Percentiles rank a stretch among this genome's conserved stretches.
These are phyloP conservation scores for Lasiodiplodia citricola DNA, from an alignment of 2,329 filamentous ascomycete genomes.

Conservation along the genomic window DNA sequence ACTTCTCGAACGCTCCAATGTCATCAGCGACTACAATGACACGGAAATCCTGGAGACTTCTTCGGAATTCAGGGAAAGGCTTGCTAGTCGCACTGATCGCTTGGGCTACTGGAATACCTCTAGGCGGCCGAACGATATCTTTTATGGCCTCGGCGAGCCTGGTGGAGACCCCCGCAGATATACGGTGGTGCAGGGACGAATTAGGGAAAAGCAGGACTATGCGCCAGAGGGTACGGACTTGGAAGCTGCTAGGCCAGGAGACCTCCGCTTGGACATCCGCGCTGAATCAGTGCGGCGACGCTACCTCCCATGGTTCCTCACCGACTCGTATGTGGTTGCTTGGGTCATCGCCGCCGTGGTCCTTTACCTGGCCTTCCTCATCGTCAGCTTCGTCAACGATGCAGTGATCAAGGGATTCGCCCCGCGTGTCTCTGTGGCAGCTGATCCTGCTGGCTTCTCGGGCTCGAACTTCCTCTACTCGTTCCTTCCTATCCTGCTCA, in stretches of 20 bases:
- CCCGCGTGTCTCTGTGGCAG: slow-evolving; percentile 68
- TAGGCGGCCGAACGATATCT: slow-evolving; percentile 67
- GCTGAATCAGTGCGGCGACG: slow-evolving; percentile 63
- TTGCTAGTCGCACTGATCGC: slow-evolving; percentile 66
- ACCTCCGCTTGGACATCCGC: slow-evolving; percentile 58
- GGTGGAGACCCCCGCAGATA: slow-evolving; percentile 58
- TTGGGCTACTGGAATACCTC: slow-evolving; percentile 87
- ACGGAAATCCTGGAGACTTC: slow-evolving; percentile 66
- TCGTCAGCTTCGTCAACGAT: slow-evolving; percentile 77
- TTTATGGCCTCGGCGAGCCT: slow-evolving; percentile 78
- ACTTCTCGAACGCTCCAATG: slow-evolving; percentile 80
- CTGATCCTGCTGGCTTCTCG: slow-evolving; percentile 72
- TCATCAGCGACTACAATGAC: slow-evolving; percentile 72
- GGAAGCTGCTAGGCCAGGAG: slow-evolving; percentile 39
- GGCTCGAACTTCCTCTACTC: slow-evolving; percentile 86
- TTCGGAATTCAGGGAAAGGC: slow-evolving; percentile 60
- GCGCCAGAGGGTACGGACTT: slow-evolving; percentile 39
- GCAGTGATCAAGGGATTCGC: slow-evolving; percentile 72
- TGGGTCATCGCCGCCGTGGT: slow-evolving; percentile 59
- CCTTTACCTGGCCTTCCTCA: slow-evolving; percentile 60
- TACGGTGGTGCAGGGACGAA: slow-evolving; percentile 55
- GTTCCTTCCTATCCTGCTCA: slow-evolving; percentile 73
- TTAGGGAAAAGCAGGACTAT: slow-evolving; percentile 46
- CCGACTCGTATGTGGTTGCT: slow-evolving; percentile 67
- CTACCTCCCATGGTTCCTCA: slow-evolving; percentile 79